Conservation (phyloP, 2,329 filamentous ascomycete species). For the Aspergillus luchuensis region DNA sequence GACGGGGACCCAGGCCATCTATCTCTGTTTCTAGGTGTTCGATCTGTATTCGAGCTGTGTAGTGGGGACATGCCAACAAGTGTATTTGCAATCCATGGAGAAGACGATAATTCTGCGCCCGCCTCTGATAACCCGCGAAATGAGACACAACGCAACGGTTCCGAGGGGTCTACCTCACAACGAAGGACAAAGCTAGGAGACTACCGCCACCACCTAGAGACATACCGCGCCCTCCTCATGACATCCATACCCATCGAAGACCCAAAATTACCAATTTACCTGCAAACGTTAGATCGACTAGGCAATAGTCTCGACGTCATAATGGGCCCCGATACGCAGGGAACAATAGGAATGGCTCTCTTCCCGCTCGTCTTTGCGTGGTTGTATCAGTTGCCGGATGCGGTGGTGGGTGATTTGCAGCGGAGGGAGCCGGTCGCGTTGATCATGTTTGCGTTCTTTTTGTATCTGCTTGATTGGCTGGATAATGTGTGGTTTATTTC, state of each 20-base stretch:
- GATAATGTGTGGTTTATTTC: slow-evolving; percentile 17
- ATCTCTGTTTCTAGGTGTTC: slow-evolving; percentile 16
- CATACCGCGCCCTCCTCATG: not conserved
- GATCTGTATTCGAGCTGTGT: slow-evolving; percentile 16
- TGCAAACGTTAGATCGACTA: not conserved
- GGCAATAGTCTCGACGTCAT: not conserved
- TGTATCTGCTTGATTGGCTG: slow-evolving; percentile 12
- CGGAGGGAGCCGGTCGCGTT: slow-evolving; percentile 1
- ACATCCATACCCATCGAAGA: not conserved
- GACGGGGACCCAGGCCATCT: slow-evolving; percentile 7
- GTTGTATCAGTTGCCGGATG: slow-evolving; percentile 16
- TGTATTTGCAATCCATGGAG: not conserved
- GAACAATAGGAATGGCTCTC: not conserved
- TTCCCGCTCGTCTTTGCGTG: slow-evolving; percentile 16
- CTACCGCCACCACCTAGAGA: not conserved
- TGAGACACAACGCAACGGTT: too few relatives aligned
- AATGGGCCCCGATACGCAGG: not conserved
- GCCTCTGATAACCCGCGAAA: too few relatives aligned
- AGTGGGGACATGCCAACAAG: not conserved
- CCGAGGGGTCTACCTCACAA: too few relatives aligned
- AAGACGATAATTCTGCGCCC: not conserved
- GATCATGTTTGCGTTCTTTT: slow-evolving; percentile 16
- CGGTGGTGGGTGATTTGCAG: slow-evolving; percentile 10
- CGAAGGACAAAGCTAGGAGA: not conserved
- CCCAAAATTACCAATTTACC: not conserved